A percentile compares a stretch with the other conserved stretches of the same genome.
Evolutionary conservation across 139 green algal species (phyloP).

Genomic region (Volvox africanus): DNA sequence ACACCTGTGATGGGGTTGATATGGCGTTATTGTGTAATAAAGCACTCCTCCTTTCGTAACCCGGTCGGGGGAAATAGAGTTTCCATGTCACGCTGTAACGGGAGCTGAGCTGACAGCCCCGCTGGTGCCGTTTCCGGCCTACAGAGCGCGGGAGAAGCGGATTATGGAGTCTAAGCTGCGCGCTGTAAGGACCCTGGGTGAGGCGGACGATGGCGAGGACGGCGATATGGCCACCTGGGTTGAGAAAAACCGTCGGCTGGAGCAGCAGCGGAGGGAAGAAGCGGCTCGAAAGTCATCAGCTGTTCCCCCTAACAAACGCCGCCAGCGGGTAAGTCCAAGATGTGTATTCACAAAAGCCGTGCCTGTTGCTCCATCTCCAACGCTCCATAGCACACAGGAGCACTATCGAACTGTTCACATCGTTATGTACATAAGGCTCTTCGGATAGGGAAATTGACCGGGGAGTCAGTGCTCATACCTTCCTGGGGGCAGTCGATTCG

Average conservation of each 20-base stretch:
- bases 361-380: not conserved
- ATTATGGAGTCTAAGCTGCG: constrained; percentile 36
- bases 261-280: constrained; percentile 50
- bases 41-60: too few relatives aligned
- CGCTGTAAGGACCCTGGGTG: constrained; percentile 72
- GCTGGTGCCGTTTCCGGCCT: not conserved
- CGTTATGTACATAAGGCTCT: too few relatives aligned
- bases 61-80: too few relatives aligned
- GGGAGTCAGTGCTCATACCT: too few relatives aligned
- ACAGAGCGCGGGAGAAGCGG: constrained; percentile 66
- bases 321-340: not conserved
- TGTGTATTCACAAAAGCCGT: not conserved
- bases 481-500: too few relatives aligned
- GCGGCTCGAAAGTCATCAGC: constrained; percentile 32
- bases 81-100: not conserved
- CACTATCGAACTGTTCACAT: too few relatives aligned
- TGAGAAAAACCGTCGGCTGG: constrained; percentile 64
- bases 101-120: not conserved
- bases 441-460: too few relatives aligned
- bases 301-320: not conserved
- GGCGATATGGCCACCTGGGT: constrained; percentile 81
- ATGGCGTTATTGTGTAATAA: too few relatives aligned
- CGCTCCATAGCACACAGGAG: not conserved
- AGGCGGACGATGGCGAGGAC: constrained; percentile 71
- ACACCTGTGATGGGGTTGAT: not conserved